Conservation (phyloP, 495 filamentous ascomycete species). For the Xeromyces bisporus region DNA sequence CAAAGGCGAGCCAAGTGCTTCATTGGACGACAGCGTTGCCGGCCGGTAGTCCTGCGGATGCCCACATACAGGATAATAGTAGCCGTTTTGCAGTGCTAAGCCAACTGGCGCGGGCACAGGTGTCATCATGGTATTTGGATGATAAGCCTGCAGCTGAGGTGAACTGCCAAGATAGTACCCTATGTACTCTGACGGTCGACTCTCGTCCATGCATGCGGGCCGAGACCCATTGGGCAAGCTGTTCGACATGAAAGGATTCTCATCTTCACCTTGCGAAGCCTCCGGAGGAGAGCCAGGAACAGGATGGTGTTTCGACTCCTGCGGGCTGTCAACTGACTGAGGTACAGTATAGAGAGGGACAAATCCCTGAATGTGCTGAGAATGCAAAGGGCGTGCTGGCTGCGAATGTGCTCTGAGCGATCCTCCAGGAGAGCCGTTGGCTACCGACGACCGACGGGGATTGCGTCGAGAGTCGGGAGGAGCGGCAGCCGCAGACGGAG, state of each 20-base stretch:
- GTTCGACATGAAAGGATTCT: conserved; percentile 26
- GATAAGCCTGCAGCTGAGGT: conserved; percentile 32
- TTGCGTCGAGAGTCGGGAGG: conserved; percentile 41
- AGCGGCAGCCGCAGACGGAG: conserved; percentile 36
- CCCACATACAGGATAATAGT: conserved; percentile 27
- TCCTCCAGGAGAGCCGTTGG: conserved; percentile 32
- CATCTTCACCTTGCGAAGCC: conserved; percentile 21
- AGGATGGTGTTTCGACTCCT: conserved; percentile 15
- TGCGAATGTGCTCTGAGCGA: conserved; percentile 49
- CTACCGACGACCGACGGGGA: conserved; percentile 37
- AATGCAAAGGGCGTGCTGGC: conserved; percentile 38
- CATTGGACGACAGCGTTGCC: conserved; percentile 16
- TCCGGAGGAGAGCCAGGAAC: conserved; percentile 21
- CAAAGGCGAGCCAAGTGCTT: conserved; percentile 7
- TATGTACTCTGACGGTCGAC: conserved; percentile 40
- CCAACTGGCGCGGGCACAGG: conserved; percentile 32
- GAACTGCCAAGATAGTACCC: conserved; percentile 47
- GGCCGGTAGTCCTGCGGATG: conserved; percentile 25
- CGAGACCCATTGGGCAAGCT: conserved; percentile 22
- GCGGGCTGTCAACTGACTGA: conserved; percentile 19
- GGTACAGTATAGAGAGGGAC: conserved; percentile 23
- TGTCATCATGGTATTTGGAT: conserved; percentile 27
- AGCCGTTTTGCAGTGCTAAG: conserved; percentile 27
- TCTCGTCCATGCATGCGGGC: conserved; percentile 29
- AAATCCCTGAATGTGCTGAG: conserved; percentile 21